Evolutionary conservation across 768 basidiomycete genomes (phyloP).

Genomic region (Xerocomellus amylosporus): DNA sequence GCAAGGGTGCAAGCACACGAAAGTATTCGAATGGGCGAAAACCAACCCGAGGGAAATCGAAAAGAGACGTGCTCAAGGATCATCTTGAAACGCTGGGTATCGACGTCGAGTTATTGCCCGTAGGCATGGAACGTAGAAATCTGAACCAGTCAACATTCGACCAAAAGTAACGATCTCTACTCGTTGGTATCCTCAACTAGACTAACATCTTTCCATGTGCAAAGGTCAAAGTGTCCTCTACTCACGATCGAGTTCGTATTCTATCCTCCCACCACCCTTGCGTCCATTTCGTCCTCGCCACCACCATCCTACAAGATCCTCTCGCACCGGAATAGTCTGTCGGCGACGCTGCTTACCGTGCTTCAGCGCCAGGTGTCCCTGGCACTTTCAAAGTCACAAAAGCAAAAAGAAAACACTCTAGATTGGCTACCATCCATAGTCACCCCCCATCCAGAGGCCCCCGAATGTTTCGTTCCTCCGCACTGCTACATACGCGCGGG

Average conservation of each 20-base stretch:
- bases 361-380: conserved; percentile 44
- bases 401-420: conserved; percentile 50
- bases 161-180: conserved; percentile 54
- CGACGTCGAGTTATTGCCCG: conserved; percentile 71
- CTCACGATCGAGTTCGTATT: conserved; percentile 75
- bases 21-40: conserved; percentile 26
- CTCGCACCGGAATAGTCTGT: conserved; percentile 60
- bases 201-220: conserved; percentile 13
- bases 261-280: conserved; percentile 51
- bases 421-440: conserved; percentile 57
- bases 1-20: conserved; percentile 16
- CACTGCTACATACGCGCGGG: conserved; percentile 58
- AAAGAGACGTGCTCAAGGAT: conserved; percentile 64
- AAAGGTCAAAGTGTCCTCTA: conserved; percentile 69
- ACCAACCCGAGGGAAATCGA: conserved; percentile 39
- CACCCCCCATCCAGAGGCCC: conserved; percentile 51
- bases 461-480: conserved; percentile 53
- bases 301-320: conserved; percentile 49
- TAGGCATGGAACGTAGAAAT: conserved; percentile 78
- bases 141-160: conserved; percentile 84
- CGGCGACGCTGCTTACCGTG: conserved; percentile 46
- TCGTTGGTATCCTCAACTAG: conserved; percentile 7
- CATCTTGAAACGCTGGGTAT: conserved; percentile 68
- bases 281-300: conserved; percentile 34
- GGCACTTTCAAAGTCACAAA: conserved; percentile 26